Evolutionary conservation across 768 basidiomycete species (phyloP).

Genomic region (Roridomyces roridus): DNA sequence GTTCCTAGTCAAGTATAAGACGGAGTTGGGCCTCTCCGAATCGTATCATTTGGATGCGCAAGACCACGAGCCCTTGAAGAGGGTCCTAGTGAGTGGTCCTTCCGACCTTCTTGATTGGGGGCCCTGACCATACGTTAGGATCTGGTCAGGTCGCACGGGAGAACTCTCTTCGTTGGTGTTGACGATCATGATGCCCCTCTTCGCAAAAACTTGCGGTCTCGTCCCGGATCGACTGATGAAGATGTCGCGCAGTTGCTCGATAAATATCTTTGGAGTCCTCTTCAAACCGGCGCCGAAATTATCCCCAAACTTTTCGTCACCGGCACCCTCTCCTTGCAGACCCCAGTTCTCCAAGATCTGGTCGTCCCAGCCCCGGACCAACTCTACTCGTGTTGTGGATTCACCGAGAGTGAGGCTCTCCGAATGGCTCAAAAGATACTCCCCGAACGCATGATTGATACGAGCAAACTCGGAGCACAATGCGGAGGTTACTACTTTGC

Average conservation of each 20-base stretch:
- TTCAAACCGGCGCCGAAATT: neutral
- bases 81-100: no score
- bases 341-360: neutral
- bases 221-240: neutral
- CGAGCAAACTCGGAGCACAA: neutral
- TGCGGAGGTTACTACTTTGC: neutral
- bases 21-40: neutral
- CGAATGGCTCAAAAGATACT: neutral
- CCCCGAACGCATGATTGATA: no score
- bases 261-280: neutral
- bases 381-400: neutral
- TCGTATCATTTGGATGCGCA: no score
- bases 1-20: neutral
- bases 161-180: slow-evolving; percentile 2
- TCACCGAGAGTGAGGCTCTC: neutral
- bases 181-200: neutral
- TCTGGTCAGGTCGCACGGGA: neutral
- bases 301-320: slow-evolving; percentile 5
- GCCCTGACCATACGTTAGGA: neutral
- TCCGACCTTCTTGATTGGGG: no score
- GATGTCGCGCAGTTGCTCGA: neutral
- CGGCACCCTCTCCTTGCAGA: neutral
- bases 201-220: neutral
- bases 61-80: no score
- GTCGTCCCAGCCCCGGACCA: neutral